phyloP scores from a whole-genome alignment of 768 basidiomycete genomes.

The Tephrocybe sp. region DNA sequence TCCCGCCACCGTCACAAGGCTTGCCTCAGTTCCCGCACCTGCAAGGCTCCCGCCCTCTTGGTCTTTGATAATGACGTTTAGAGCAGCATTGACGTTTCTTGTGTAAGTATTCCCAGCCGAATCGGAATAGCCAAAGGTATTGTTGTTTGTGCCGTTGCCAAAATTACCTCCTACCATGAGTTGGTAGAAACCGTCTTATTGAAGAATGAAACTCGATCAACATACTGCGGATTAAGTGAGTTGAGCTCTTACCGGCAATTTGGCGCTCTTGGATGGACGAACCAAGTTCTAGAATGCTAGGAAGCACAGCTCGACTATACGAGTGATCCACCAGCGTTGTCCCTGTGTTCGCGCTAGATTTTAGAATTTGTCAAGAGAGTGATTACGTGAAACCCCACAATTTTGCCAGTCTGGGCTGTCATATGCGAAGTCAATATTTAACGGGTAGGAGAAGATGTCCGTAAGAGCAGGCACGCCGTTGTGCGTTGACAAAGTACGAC shows the following conservation, averaged over 20 bases:
- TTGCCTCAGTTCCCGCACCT: not conserved
- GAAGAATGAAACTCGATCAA: no score
- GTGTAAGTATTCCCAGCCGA: slow-evolving; percentile 59
- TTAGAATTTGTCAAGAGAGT: no score
- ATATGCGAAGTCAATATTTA: slow-evolving; percentile 43
- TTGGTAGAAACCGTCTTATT: slow-evolving; percentile 29
- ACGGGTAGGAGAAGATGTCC: slow-evolving; percentile 46
- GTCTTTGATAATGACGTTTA: slow-evolving; percentile 63
- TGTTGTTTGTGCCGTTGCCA: slow-evolving; percentile 72
- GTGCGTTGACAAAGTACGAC: slow-evolving; percentile 37
- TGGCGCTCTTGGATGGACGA: slow-evolving; percentile 63
- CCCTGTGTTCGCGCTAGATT: slow-evolving; percentile 33
- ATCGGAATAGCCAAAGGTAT: slow-evolving; percentile 65
- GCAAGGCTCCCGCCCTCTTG: slow-evolving; percentile 51
- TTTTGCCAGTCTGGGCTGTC: slow-evolving; percentile 31
- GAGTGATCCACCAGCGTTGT: slow-evolving; percentile 63
- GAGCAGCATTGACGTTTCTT: slow-evolving; percentile 58
- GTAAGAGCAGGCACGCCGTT: slow-evolving; percentile 37
- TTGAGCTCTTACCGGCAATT: slow-evolving; percentile 44
- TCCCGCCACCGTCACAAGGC: not conserved
- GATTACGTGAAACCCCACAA: slow-evolving; percentile 29
- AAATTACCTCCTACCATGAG: slow-evolving; percentile 38
- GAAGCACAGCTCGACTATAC: slow-evolving; percentile 58
- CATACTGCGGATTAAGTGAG: no score
- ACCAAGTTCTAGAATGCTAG: slow-evolving; percentile 57